Conservation (phyloP, 108 stramenopile species). For the Nitzschia sp. region DNA sequence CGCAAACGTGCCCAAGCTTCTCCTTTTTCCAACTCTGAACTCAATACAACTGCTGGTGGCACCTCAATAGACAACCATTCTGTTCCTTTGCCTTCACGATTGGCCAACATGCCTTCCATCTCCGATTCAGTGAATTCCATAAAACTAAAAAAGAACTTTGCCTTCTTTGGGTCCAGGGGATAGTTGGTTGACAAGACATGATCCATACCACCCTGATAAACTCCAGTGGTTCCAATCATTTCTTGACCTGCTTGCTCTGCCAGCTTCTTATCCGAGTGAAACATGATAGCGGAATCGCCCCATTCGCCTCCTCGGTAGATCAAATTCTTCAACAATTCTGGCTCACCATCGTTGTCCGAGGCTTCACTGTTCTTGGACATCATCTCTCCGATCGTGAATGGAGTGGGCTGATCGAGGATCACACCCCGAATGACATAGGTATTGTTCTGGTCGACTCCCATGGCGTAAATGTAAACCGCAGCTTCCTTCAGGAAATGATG, state of each 20-base stretch:
- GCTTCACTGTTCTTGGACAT: constrained; percentile 21
- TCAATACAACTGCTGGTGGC: constrained; percentile 60
- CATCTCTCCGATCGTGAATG: constrained; percentile 81
- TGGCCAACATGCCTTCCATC: constrained; percentile 69
- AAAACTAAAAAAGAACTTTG: constrained; percentile 83
- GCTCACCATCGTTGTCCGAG: neutral
- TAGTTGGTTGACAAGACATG: constrained; percentile 28
- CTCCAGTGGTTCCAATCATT: constrained; percentile 65
- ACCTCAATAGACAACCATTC: constrained; percentile 81
- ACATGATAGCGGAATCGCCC: constrained; percentile 59
- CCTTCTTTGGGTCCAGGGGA: constrained; percentile 42
- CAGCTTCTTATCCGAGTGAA: constrained; percentile 62
- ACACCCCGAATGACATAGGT: constrained; percentile 73
- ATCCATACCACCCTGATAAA: constrained; percentile 75
- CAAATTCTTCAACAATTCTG: constrained; percentile 31
- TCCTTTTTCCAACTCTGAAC: constrained; percentile 55
- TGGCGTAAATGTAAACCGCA: constrained; percentile 76
- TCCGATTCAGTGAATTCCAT: constrained; percentile 74
- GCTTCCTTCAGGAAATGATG: constrained; percentile 74
- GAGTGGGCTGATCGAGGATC: constrained; percentile 81
- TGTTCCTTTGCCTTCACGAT: constrained; percentile 43
- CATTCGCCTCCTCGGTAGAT: constrained; percentile 72
- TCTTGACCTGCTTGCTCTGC: constrained; percentile 38
- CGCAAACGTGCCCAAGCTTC: constrained; percentile 74
- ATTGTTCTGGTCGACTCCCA: constrained; percentile 66